Conservation (phyloP, 129 eudicot species). For the Helianthus tuberosus region DNA sequence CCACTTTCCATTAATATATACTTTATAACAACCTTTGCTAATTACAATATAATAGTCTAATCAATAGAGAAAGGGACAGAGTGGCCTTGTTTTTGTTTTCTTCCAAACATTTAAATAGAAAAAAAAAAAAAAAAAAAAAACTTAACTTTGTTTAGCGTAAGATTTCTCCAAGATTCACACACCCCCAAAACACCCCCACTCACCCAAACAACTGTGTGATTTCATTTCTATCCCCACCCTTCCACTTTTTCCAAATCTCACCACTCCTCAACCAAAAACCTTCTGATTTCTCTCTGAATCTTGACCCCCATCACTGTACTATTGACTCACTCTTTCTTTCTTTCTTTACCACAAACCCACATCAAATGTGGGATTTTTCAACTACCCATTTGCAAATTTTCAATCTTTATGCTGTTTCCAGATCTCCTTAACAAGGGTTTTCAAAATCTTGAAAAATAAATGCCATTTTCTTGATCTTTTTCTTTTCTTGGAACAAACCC, state of each 20-base stretch:
- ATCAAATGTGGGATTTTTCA: conserved; percentile 31
- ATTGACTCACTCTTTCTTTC: not conserved
- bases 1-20: too few species aligned
- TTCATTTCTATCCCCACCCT: conserved; percentile 19
- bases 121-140: not conserved
- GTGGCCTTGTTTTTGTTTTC: conserved; percentile 28
- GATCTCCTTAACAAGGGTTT: conserved; percentile 33
- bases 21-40: too few species aligned
- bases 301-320: conserved; percentile 34
- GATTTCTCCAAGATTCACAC: conserved; percentile 57
- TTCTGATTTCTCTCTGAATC: conserved; percentile 35
- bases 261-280: conserved; percentile 28
- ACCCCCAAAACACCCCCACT: conserved; percentile 44
- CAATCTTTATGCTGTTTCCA: conserved; percentile 24
- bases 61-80: conserved; percentile 26
- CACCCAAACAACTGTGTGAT: conserved; percentile 24
- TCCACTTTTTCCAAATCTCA: conserved; percentile 46
- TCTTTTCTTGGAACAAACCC: not conserved
- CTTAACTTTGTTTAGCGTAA: conserved; percentile 49
- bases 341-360: not conserved
- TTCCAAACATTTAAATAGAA: conserved; percentile 9
- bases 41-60: not conserved
- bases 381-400: conserved; percentile 29
- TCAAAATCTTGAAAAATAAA: not conserved
- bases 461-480: conserved; percentile 21